Evolutionary conservation across 495 filamentous ascomycete genomes (phyloP), one percentile per base, ranked within the genome.

Genomic region (Penicillium salamii): DNA sequence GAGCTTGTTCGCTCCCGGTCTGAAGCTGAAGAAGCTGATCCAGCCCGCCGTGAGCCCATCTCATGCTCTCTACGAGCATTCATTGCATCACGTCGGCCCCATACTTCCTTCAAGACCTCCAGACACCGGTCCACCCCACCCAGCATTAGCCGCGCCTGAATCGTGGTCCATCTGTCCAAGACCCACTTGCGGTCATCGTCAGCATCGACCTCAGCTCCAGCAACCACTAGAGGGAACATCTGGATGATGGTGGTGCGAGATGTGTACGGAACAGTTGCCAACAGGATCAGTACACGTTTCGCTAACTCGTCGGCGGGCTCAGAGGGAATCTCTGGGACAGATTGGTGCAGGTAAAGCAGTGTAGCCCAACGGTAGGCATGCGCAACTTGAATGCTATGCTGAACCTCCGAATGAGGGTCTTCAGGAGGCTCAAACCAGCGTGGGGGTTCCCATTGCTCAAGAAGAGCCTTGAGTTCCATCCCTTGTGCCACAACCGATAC

Each of bases 351-450:
- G 50, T 89, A 88, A 5, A 90, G 66, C 7, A 91, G 64, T 1
- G 86, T 89, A 3, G 88, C 87, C 73, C 78, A 87, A 32, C 85
- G 84, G 55, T 91, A 91, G 9, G 88, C 86, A 60, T 89, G 80
- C 1, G 88, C 88, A 0, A 86, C 89, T 46, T 82, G 81, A 19
- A 88, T 66, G 34, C 81, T 82, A 58, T 91, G 83, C 43, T 81
- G 75, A 5, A 89, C 75, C 19, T 82, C 75, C 0, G 77, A 79
- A 0, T 81, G 80, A 0, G 80, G 80, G 57, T 90, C 88, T 61
- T 88, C 84, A 3, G 86, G 85, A 2, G 73, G 63, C 52, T 86
- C 80, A 39, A 82, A 81, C 46, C 69, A 67, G 3, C 62, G 61
- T 5, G 83, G 83, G 3, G 82, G 78, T 13, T 71, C 65, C 88